These are phyloP conservation scores for Ceratocystiopsis brevicomis DNA, from an alignment of 2,329 filamentous ascomycete species.

Conservation along the genomic window DNA sequence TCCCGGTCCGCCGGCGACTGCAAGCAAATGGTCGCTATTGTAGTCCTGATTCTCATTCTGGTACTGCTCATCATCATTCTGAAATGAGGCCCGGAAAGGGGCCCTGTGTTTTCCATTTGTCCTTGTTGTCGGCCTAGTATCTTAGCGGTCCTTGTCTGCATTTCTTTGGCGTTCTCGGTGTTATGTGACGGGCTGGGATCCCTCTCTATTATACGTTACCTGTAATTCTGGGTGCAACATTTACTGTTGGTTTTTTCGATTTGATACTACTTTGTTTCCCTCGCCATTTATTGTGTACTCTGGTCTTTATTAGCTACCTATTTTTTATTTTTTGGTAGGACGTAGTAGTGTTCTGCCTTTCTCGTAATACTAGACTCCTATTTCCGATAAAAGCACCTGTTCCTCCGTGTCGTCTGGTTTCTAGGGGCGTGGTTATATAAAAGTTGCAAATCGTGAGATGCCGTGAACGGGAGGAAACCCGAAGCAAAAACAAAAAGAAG, in stretches of 20 bases:
- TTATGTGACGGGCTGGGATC: too few relatives aligned
- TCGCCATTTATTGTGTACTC: not conserved
- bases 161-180: not conserved
- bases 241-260: not conserved
- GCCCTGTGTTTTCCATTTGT: not conserved
- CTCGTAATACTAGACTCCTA: too few relatives aligned
- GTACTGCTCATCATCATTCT: conserved; percentile 66
- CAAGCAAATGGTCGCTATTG: conserved; percentile 67
- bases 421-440: too few relatives aligned
- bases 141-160: not conserved
- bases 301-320: not conserved
- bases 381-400: too few relatives aligned
- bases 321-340: too few relatives aligned
- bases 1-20: conserved; percentile 62
- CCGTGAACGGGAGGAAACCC: not conserved
- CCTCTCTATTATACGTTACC: not conserved
- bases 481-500: not conserved
- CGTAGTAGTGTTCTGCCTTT: too few relatives aligned
- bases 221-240: not conserved
- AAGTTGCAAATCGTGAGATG: too few relatives aligned
- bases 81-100: conserved; percentile 30
- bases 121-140: too few relatives aligned
- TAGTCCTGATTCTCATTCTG: conserved; percentile 65
- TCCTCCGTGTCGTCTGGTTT: too few relatives aligned
- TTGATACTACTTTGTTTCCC: not conserved